phyloP scores from a whole-genome alignment of 176 grass and related monocot species.

The Echinochloa phyllopogon region DNA sequence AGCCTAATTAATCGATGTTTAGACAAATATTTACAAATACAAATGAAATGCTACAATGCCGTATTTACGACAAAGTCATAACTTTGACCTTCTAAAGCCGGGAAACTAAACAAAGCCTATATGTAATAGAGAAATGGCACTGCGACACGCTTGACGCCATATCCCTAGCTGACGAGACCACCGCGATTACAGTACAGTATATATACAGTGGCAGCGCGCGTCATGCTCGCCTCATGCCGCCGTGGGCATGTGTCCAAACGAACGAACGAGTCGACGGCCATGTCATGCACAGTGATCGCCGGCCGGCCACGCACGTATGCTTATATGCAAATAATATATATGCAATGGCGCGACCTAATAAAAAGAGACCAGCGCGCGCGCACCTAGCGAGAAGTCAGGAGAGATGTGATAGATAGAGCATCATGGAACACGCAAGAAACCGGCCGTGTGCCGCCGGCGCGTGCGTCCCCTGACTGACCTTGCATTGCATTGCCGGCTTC shows the following conservation, averaged over 20 bases:
- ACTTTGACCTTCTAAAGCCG: no score
- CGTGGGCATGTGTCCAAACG: neutral
- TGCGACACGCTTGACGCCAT: neutral
- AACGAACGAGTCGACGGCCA: neutral
- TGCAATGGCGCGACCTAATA: no score
- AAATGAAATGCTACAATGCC: no score
- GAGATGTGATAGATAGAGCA: neutral
- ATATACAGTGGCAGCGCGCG: neutral
- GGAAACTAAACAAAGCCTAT: no score
- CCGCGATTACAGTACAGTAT: no score
- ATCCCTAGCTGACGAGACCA: neutral
- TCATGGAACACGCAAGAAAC: neutral
- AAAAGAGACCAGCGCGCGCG: neutral
- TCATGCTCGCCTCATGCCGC: neutral
- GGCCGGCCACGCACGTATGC: neutral
- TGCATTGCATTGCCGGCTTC: neutral
- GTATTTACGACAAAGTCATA: no score
- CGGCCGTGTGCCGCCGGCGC: neutral
- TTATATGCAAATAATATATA: no score
- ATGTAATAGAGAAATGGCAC: neutral
- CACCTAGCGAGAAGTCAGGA: neutral
- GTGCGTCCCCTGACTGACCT: neutral
- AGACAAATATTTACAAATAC: no score
- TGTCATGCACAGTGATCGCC: no score
- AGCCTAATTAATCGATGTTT: no score